A percentile compares a stretch with the other conserved stretches of the same genome.
These are phyloP conservation scores for Fusarium sp. DNA, from an alignment of 2,329 filamentous ascomycete species.

Conservation along the genomic window DNA sequence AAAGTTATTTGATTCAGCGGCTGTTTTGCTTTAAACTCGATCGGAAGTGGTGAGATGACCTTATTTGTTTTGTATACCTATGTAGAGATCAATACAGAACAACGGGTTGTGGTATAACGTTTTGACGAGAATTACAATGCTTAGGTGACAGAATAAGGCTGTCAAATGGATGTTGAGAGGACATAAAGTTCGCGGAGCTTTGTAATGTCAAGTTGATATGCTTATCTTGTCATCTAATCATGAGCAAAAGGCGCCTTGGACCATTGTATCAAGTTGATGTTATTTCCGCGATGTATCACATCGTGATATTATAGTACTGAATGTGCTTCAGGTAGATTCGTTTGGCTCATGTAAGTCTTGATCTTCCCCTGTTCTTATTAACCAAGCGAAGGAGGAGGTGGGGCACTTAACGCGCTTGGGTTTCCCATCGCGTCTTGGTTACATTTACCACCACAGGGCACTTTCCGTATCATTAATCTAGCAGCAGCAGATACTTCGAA, in stretches of 20 bases:
- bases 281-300: neutral
- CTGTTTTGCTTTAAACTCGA: neutral
- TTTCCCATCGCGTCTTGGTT: conserved; percentile 33
- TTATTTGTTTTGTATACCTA: neutral
- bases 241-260: neutral
- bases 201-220: neutral
- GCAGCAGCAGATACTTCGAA: neutral
- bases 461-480: neutral
- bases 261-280: neutral
- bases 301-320: neutral
- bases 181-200: neutral
- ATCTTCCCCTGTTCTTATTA: neutral
- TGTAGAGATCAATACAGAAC: neutral
- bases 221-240: neutral
- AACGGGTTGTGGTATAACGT: neutral
- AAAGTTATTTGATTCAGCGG: conserved; percentile 15
- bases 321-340: neutral
- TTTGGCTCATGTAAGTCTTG: neutral
- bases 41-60: neutral
- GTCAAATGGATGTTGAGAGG: neutral
- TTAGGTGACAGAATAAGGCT: neutral
- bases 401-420: conserved; percentile 40
- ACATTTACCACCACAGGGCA: neutral
- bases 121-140: neutral
- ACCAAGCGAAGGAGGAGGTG: conserved; percentile 2